phyloP scores from a whole-genome alignment of 2,329 filamentous ascomycete genomes.

The Emergomyces pasteurianus region DNA sequence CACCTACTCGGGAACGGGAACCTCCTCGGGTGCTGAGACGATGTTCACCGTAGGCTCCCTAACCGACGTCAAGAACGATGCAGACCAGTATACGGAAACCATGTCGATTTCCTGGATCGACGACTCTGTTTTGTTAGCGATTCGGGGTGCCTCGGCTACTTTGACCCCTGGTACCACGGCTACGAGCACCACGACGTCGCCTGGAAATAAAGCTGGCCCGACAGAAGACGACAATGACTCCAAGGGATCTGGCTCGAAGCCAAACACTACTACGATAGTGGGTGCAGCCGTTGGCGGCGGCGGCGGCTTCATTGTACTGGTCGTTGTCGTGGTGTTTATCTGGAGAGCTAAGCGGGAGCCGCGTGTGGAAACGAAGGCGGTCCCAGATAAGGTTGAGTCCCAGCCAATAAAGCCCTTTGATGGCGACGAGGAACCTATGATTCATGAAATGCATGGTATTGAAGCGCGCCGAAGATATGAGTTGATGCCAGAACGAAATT shows the following conservation, averaged over 20 bases:
- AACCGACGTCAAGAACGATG: not conserved
- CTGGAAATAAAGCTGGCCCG: not conserved
- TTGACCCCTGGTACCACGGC: not conserved
- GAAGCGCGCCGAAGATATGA: not conserved
- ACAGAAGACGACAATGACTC: not conserved
- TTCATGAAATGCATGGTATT: not conserved
- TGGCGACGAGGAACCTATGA: not conserved
- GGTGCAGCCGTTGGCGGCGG: not conserved
- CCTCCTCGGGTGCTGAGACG: not conserved
- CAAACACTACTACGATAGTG: not conserved
- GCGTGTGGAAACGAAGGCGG: not conserved
- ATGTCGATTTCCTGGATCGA: not conserved
- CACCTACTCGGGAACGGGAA: not conserved
- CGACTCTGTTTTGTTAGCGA: not conserved
- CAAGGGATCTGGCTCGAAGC: not conserved
- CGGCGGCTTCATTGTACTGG: not conserved
- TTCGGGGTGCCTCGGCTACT: not conserved
- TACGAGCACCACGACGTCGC: not conserved
- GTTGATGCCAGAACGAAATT: not conserved
- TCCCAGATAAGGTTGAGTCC: not conserved
- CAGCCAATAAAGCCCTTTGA: not conserved
- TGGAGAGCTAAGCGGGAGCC: not conserved
- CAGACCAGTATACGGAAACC: not conserved
- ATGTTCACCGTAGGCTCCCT: not conserved
- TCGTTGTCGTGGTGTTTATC: not conserved